Percentiles rank a stretch among this genome's conserved stretches.
These are phyloP conservation scores for Ophiostoma fasciatum DNA, from an alignment of 2,329 filamentous ascomycete species.

Conservation along the genomic window DNA sequence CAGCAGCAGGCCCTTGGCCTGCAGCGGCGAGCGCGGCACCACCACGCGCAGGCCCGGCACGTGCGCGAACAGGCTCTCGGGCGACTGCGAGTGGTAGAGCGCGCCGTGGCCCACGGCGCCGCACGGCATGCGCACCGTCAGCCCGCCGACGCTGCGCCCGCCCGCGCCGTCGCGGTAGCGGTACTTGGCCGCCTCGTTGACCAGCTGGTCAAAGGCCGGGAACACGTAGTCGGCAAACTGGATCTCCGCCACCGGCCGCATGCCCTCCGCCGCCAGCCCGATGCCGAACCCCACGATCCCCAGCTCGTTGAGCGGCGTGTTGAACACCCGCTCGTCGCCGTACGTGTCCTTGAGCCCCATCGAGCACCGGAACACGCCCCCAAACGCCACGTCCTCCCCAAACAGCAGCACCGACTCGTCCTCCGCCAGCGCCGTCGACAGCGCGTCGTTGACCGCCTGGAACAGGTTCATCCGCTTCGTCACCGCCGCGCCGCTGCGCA, in stretches of 20 bases:
- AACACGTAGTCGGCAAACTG: conserved; percentile 94
- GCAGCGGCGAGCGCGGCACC: conserved; percentile 69
- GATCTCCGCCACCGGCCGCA: conserved; percentile 86
- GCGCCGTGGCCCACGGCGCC: conserved; percentile 83
- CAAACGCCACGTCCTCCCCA: conserved; percentile 93
- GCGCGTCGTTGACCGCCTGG: conserved; percentile 81
- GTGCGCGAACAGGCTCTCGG: conserved; percentile 77
- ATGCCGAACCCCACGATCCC: conserved; percentile 91
- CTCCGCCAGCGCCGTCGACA: conserved; percentile 65
- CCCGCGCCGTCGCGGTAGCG: conserved; percentile 55
- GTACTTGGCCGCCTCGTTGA: conserved; percentile 85
- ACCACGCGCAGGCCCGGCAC: conserved; percentile 75
- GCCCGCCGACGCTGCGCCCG: conserved; percentile 51
- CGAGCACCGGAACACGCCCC: conserved; percentile 88
- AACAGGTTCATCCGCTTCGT: conserved; percentile 88
- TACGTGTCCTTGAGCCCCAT: conserved; percentile 83
- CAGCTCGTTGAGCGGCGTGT: conserved; percentile 87
- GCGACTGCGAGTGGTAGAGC: conserved; percentile 78
- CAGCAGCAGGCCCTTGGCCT: conserved; percentile 77
- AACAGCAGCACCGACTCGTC: conserved; percentile 85
- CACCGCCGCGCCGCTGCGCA: conserved; percentile 40
- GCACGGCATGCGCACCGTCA: conserved; percentile 82
- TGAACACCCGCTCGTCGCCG: conserved; percentile 82
- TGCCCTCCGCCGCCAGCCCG: conserved; percentile 76
- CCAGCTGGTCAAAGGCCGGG: conserved; percentile 84